Conservation (phyloP, 2,329 filamentous ascomycete genomes). For the Apiospora sp. region DNA sequence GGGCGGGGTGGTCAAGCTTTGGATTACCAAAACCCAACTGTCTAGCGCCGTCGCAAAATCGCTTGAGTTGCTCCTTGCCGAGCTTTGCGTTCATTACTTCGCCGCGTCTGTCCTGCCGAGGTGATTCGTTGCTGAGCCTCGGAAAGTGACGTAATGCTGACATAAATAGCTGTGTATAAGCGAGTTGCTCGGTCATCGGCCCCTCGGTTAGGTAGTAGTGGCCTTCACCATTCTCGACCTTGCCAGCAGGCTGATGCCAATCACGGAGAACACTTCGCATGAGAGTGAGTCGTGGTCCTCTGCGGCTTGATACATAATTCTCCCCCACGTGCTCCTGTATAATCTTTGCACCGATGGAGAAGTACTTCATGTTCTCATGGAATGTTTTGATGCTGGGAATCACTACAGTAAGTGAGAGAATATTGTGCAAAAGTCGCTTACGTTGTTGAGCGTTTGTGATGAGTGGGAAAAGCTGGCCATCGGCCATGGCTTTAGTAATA, state of each 20-base stretch:
- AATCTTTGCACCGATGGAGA: conserved; percentile 30
- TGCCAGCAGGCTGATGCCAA: not conserved
- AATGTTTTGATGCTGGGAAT: conserved; percentile 33
- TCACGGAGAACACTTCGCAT: conserved; percentile 8
- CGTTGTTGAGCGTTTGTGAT: conserved; percentile 26
- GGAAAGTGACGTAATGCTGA: conserved; percentile 12
- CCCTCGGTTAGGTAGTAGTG: not conserved
- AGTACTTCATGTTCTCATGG: conserved; percentile 32
- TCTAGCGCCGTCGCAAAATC: not conserved
- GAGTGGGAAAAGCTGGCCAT: conserved; percentile 28
- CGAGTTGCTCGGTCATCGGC: conserved; percentile 15
- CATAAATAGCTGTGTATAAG: conserved; percentile 13
- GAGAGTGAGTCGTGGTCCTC: conserved; percentile 6
- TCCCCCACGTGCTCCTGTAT: conserved; percentile 21
- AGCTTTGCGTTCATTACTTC: conserved; percentile 5
- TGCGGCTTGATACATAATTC: not conserved
- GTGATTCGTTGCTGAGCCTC: conserved; percentile 18
- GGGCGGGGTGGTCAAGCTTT: not conserved
- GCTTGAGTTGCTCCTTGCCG: not conserved
- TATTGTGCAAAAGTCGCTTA: conserved; percentile 27
- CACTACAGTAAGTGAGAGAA: conserved; percentile 30
- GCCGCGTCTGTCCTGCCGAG: conserved; percentile 11
- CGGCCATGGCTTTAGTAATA: conserved; percentile 24
- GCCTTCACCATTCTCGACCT: conserved; percentile 4
- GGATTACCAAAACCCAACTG: conserved; percentile 7